Evolutionary conservation across 306 rosid genomes (phyloP).

Genomic region (Mimosa bimucronata): DNA sequence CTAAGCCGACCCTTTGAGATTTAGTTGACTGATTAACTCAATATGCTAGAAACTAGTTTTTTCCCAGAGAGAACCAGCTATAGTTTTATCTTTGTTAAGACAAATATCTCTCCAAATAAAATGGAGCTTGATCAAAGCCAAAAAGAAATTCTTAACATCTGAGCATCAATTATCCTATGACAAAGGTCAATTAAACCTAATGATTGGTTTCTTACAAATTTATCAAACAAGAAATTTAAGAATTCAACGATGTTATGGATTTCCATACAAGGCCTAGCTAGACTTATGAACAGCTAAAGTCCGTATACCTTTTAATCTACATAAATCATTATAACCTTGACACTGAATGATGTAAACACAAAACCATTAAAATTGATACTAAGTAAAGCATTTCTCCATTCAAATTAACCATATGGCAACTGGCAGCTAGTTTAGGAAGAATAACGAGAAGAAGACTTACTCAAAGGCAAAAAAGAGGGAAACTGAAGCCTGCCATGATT

Average conservation of each 20-base stretch:
- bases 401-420: not conserved
- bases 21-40: not conserved
- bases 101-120: not conserved
- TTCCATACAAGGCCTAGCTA: slow-evolving; percentile 29
- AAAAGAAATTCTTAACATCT: slow-evolving; percentile 1
- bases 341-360: not conserved
- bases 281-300: not conserved
- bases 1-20: not conserved
- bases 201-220: not conserved
- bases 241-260: slow-evolving; percentile 23
- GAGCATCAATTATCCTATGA: not conserved
- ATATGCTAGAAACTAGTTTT: slow-evolving; percentile 7
- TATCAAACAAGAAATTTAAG: slow-evolving; percentile 4
- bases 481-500: slow-evolving; percentile 83
- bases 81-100: not conserved
- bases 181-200: not conserved
- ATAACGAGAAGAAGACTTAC: slow-evolving; percentile 57
- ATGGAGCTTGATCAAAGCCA: slow-evolving; percentile 4
- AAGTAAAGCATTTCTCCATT: not conserved
- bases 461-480: slow-evolving; percentile 93
- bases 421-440: slow-evolving; percentile 10
- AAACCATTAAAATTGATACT: not conserved
- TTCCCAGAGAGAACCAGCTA: slow-evolving; percentile 5
- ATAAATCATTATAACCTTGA: not conserved
- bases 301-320: not conserved